Evolutionary conservation across 2,329 filamentous ascomycete genomes (phyloP).

Genomic region (Fusarium paranaense): DNA sequence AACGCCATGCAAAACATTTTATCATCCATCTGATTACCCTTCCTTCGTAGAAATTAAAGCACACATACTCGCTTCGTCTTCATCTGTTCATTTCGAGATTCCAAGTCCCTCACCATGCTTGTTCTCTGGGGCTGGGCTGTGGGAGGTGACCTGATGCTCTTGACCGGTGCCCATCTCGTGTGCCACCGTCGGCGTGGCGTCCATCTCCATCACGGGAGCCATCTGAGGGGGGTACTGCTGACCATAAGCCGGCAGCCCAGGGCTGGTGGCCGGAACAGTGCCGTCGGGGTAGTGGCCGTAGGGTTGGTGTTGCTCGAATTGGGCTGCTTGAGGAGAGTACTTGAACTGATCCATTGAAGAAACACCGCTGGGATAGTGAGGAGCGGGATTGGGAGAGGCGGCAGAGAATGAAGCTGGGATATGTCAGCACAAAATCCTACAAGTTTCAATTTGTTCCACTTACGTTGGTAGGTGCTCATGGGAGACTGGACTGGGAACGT

Average conservation of each 20-base stretch:
- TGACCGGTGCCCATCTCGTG: conserved; percentile 38
- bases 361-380: conserved; percentile 28
- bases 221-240: conserved; percentile 28
- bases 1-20: conserved; percentile 4
- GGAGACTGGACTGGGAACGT: conserved; percentile 29
- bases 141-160: conserved; percentile 17
- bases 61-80: background rate
- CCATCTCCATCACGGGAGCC: conserved; percentile 39
- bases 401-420: conserved; percentile 24
- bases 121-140: conserved; percentile 10
- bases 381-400: conserved; percentile 20
- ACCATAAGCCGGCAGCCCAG: conserved; percentile 26
- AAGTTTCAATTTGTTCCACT: background rate
- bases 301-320: conserved; percentile 28
- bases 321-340: conserved; percentile 29
- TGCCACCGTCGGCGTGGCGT: conserved; percentile 23
- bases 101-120: conserved; percentile 8
- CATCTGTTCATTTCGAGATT: conserved; percentile 1
- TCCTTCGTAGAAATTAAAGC: background rate
- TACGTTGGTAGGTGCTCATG: conserved; percentile 40
- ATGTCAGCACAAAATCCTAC: conserved; percentile 8
- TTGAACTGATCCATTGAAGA: conserved; percentile 36
- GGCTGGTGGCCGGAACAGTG: conserved; percentile 1
- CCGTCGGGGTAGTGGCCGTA: conserved; percentile 30
- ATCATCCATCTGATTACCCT: background rate